These are phyloP conservation scores for Penicillium robsamsonii DNA, from an alignment of 495 filamentous ascomycete genomes.

Conservation along the genomic window DNA sequence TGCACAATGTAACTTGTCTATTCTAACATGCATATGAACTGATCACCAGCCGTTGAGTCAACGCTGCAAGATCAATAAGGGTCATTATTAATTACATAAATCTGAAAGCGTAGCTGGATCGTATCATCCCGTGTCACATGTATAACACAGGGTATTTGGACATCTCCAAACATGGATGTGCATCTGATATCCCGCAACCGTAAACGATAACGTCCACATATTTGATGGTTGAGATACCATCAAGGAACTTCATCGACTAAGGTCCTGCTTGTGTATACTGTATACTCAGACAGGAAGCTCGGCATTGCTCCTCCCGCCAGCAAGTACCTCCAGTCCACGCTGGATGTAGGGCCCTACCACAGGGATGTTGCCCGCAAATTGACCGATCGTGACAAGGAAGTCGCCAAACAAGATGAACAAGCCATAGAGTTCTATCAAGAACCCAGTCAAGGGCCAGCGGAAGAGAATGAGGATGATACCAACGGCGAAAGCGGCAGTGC, in stretches of 20 bases:
- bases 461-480: constrained; percentile 84
- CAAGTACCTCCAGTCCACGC: constrained; percentile 59
- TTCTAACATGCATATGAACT: constrained; percentile 19
- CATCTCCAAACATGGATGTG: too few species aligned
- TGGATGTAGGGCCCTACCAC: constrained; percentile 83
- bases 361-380: constrained; percentile 81
- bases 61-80: constrained; percentile 8
- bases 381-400: constrained; percentile 86
- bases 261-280: background rate
- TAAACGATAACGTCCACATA: background rate
- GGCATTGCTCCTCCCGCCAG: constrained; percentile 64
- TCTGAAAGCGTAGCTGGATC: constrained; percentile 9
- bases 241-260: background rate
- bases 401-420: constrained; percentile 93
- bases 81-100: constrained; percentile 32
- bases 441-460: constrained; percentile 85
- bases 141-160: background rate
- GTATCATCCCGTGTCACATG: constrained; percentile 13
- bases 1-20: constrained; percentile 14
- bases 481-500: constrained; percentile 82
- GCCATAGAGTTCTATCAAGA: constrained; percentile 87
- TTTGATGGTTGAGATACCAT: too few species aligned
- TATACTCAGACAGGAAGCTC: constrained; percentile 64
- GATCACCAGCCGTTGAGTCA: background rate
- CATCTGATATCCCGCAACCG: background rate